phyloP scores from a whole-genome alignment of 176 grass and related monocot species.

The Aegilops umbellulata region DNA sequence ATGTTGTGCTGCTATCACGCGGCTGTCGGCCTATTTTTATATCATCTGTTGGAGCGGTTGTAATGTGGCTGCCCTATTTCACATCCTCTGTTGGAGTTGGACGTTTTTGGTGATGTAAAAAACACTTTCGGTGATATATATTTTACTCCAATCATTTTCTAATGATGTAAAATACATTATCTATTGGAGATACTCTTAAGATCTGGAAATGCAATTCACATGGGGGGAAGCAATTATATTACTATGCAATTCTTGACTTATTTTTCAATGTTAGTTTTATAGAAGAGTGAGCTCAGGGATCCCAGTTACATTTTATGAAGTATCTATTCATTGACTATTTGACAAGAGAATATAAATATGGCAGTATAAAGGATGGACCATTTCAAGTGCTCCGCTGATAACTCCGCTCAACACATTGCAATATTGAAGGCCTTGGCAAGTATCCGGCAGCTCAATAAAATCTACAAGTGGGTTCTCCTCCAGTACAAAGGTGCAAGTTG shows the following conservation, averaged over 20 bases:
- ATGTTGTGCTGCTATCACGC: no score
- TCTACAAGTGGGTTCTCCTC: slow-evolving; percentile 96
- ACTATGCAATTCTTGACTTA: background rate
- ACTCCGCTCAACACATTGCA: slow-evolving; percentile 92
- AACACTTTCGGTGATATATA: no score
- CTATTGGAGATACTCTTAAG: no score
- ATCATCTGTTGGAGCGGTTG: no score
- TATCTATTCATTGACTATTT: background rate
- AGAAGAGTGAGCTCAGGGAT: background rate
- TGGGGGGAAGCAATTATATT: background rate
- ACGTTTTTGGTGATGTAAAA: no score
- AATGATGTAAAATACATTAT: background rate
- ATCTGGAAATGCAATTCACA: background rate
- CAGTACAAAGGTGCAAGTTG: slow-evolving; percentile 83
- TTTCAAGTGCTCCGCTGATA: slow-evolving; percentile 87
- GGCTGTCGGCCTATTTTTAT: no score
- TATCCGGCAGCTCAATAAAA: slow-evolving; percentile 97
- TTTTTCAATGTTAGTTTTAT: background rate
- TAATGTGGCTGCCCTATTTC: no score
- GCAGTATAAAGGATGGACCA: slow-evolving; percentile 47
- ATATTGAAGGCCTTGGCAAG: slow-evolving; percentile 81
- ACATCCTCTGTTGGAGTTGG: no score
- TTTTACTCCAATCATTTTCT: no score
- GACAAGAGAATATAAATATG: background rate
- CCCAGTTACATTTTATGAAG: background rate